These are phyloP conservation scores for Xylaria sp. DNA, from an alignment of 2,329 filamentous ascomycete genomes.

Conservation along the genomic window DNA sequence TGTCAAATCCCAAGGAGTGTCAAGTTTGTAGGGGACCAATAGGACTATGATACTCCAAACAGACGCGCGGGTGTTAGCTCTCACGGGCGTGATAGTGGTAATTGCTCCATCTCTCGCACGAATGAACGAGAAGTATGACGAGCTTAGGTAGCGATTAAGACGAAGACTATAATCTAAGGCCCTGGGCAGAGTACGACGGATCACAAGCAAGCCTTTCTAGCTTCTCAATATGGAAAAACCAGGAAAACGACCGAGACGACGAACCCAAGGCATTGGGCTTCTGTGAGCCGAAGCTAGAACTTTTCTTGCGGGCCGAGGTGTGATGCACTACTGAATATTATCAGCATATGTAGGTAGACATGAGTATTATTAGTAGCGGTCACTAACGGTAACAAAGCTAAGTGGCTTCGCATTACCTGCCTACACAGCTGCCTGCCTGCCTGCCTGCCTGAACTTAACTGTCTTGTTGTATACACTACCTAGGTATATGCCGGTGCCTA, in stretches of 20 bases:
- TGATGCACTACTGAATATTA: neutral
- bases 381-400: neutral
- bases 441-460: neutral
- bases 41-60: slow-evolving; percentile 33
- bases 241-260: neutral
- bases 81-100: slow-evolving; percentile 21
- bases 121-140: slow-evolving; percentile 3
- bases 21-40: slow-evolving; percentile 31
- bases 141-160: neutral
- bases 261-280: neutral
- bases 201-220: neutral
- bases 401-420: neutral
- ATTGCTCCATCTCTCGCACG: neutral
- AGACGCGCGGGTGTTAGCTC: slow-evolving; percentile 44
- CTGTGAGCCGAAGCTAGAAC: slow-evolving; percentile 11
- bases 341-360: neutral
- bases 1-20: slow-evolving; percentile 22
- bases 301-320: slow-evolving; percentile 19
- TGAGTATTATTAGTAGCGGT: neutral
- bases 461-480: neutral
- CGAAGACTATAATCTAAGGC: slow-evolving; percentile 3
- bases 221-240: neutral
- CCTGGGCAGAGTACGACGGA: neutral
- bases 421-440: neutral
- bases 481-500: slow-evolving; percentile 11